Percentiles rank a stretch among this genome's conserved stretches.
Conservation (phyloP, 495 filamentous ascomycete genomes). For the Aspergillus egyptiacus region DNA sequence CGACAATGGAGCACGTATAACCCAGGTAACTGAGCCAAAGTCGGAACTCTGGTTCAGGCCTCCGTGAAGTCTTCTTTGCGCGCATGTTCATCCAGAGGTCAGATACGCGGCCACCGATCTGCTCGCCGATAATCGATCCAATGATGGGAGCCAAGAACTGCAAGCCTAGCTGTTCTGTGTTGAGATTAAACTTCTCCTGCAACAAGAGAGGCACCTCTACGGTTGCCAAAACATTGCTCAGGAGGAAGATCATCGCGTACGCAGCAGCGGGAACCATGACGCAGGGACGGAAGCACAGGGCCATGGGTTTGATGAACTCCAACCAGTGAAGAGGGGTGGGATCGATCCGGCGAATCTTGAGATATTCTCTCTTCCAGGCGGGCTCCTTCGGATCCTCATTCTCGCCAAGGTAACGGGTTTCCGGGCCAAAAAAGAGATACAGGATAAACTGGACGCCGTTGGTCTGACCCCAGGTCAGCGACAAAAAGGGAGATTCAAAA, state of each 20-base stretch:
- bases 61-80: constrained; percentile 20
- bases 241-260: constrained; percentile 50
- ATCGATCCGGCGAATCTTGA: constrained; percentile 43
- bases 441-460: constrained; percentile 49
- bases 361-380: constrained; percentile 36
- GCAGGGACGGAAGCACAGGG: constrained; percentile 34
- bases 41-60: constrained; percentile 39
- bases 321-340: constrained; percentile 35
- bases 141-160: constrained; percentile 51
- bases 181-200: constrained; percentile 45
- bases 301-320: constrained; percentile 46
- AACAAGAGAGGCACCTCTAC: constrained; percentile 52
- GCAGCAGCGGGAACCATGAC: constrained; percentile 44
- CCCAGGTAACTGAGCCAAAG: constrained; percentile 52
- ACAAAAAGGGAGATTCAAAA: too few species aligned
- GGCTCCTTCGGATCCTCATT: constrained; percentile 18
- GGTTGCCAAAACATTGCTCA: constrained; percentile 41
- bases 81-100: constrained; percentile 47
- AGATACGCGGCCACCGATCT: constrained; percentile 45
- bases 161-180: constrained; percentile 47
- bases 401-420: constrained; percentile 47
- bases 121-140: constrained; percentile 50
- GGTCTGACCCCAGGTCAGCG: constrained; percentile 27
- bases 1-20: constrained; percentile 40
- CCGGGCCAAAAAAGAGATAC: constrained; percentile 51